Percentiles rank a stretch among this genome's conserved stretches.
phyloP scores from a whole-genome alignment of 129 eudicot species.

The Pulicaria dysenterica region DNA sequence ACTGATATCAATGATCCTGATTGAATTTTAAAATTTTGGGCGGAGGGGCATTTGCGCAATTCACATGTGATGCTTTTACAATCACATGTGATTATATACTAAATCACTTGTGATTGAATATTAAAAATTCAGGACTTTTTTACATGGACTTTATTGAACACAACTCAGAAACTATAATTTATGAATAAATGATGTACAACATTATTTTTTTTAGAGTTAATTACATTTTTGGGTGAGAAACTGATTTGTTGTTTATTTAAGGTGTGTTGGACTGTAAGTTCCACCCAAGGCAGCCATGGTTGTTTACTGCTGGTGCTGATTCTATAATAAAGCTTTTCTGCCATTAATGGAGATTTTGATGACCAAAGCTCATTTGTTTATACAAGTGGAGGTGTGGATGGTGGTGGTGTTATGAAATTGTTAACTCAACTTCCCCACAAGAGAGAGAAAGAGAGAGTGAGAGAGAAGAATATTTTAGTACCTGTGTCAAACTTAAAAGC shows the following conservation, averaged over 20 bases:
- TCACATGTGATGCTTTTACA: too few relatives aligned
- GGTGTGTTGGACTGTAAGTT: conserved; percentile 90
- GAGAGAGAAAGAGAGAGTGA: not conserved
- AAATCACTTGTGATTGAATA: too few relatives aligned
- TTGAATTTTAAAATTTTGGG: too few relatives aligned
- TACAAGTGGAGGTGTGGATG: not conserved
- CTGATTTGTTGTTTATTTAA: conserved; percentile 30
- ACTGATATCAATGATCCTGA: too few relatives aligned
- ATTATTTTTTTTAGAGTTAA: too few relatives aligned
- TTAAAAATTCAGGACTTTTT: too few relatives aligned
- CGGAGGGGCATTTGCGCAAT: too few relatives aligned
- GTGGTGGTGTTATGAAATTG: not conserved
- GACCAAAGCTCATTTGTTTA: not conserved
- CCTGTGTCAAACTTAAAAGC: conserved; percentile 7
- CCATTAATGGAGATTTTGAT: conserved; percentile 36
- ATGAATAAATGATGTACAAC: too few relatives aligned
- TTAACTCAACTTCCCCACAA: conserved; percentile 15
- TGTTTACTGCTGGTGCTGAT: conserved; percentile 91
- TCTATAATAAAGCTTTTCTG: conserved; percentile 77
- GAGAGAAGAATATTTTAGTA: not conserved
- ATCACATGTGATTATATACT: too few relatives aligned
- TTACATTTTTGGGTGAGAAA: too few relatives aligned
- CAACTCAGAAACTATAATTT: too few relatives aligned
- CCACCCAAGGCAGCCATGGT: conserved; percentile 92
- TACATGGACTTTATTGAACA: too few relatives aligned